phyloP scores from a whole-genome alignment of 1,284 basidiomycete species.

The Agaricales sp. region DNA sequence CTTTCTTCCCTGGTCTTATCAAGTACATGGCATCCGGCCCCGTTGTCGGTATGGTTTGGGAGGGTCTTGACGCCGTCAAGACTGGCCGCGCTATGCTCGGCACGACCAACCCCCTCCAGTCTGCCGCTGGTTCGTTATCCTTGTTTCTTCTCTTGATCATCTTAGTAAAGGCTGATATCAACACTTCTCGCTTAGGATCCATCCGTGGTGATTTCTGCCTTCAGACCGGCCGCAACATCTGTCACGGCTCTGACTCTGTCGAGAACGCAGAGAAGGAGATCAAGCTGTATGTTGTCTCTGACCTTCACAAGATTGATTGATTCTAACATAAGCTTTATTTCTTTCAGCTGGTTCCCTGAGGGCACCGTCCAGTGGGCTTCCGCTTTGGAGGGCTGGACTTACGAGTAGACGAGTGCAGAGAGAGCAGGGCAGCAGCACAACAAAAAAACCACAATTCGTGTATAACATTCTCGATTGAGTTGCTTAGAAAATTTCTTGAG shows the following conservation, averaged over 20 bases:
- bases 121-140: slow-evolving; percentile 60
- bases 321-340: background rate
- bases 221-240: slow-evolving; percentile 89
- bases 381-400: slow-evolving; percentile 67
- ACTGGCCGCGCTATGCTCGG: slow-evolving; percentile 94
- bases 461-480: too few relatives aligned
- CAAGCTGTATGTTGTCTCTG: slow-evolving; percentile 49
- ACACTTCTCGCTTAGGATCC: slow-evolving; percentile 39
- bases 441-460: too few relatives aligned
- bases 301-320: too few relatives aligned
- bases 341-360: slow-evolving; percentile 74
- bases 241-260: slow-evolving; percentile 90
- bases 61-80: slow-evolving; percentile 96
- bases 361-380: slow-evolving; percentile 70
- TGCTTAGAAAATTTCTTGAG: too few relatives aligned
- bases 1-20: slow-evolving; percentile 90
- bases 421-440: too few relatives aligned
- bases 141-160: slow-evolving; percentile 14
- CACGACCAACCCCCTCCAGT: slow-evolving; percentile 93
- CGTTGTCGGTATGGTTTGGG: slow-evolving; percentile 95
- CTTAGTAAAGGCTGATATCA: slow-evolving; percentile 8
- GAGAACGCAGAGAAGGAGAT: slow-evolving; percentile 92
- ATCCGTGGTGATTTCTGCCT: slow-evolving; percentile 93
- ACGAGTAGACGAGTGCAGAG: slow-evolving; percentile 75
- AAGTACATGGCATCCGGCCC: slow-evolving; percentile 94